phyloP scores from a whole-genome alignment of 805 yeast species.

The Komagataella ulmi region DNA sequence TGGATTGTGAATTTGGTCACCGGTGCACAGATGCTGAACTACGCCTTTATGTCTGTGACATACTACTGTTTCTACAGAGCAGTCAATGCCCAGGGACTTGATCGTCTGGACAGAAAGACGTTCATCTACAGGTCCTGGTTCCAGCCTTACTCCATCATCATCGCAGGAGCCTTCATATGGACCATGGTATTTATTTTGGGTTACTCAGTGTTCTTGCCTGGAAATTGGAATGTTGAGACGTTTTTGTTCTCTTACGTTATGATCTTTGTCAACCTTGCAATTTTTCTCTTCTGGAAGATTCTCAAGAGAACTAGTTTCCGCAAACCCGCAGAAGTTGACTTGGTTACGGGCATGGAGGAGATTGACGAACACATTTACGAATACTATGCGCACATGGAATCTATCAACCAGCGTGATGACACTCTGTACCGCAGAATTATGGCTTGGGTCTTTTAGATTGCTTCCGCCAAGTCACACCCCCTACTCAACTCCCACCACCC shows the following conservation, averaged over 20 bases:
- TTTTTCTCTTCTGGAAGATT: slow-evolving; percentile 22
- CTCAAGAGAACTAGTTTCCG: slow-evolving; percentile 22
- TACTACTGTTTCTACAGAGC: slow-evolving; percentile 29
- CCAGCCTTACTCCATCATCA: slow-evolving; percentile 23
- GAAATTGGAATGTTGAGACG: slow-evolving; percentile 20
- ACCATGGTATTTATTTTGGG: slow-evolving; percentile 21
- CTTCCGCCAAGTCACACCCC: neutral
- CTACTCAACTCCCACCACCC: too few species aligned
- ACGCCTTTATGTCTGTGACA: slow-evolving; percentile 28
- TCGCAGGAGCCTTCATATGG: slow-evolving; percentile 14
- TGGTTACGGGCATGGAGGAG: slow-evolving; percentile 23
- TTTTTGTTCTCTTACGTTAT: slow-evolving; percentile 29
- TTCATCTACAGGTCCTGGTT: slow-evolving; percentile 29
- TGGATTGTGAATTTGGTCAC: slow-evolving; percentile 35
- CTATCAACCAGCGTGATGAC: neutral
- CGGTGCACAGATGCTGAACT: slow-evolving; percentile 32
- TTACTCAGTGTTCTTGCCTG: slow-evolving; percentile 25
- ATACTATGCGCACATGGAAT: slow-evolving; percentile 9
- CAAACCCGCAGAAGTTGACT: slow-evolving; percentile 22
- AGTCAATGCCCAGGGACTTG: slow-evolving; percentile 23
- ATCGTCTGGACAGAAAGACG: slow-evolving; percentile 21
- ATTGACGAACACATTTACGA: slow-evolving; percentile 24
- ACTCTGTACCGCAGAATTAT: neutral
- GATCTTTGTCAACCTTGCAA: slow-evolving; percentile 24
- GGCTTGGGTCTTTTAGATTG: neutral